Evolutionary conservation across 805 yeast genomes (phyloP).

Genomic region (Saturnispora diversa): DNA sequence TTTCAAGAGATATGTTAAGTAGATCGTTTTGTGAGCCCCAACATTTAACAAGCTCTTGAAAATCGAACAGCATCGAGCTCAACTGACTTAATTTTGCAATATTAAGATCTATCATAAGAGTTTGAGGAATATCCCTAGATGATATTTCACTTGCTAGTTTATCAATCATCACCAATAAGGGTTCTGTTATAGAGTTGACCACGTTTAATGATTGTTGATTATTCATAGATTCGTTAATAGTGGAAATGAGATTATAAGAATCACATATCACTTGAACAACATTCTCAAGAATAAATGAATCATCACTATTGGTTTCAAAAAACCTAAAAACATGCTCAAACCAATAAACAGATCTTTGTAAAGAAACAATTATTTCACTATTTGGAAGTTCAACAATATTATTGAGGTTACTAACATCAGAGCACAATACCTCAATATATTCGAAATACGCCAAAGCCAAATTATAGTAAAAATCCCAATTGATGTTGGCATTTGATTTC

Average conservation of each 20-base stretch:
- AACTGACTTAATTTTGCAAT: conserved; percentile 26
- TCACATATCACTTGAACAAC: conserved; percentile 23
- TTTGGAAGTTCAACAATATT: not conserved
- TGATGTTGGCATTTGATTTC: conserved; percentile 13
- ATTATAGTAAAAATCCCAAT: conserved; percentile 41
- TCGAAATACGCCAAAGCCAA: conserved; percentile 41
- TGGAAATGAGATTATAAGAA: conserved; percentile 22
- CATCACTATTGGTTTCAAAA: conserved; percentile 1
- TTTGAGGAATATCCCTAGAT: not conserved
- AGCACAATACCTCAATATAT: conserved; percentile 31
- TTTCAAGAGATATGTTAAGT: conserved; percentile 29
- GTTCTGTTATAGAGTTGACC: not conserved
- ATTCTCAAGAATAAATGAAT: conserved; percentile 6
- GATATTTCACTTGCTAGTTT: conserved; percentile 4
- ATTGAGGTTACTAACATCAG: conserved; percentile 5
- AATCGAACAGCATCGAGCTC: conserved; percentile 25
- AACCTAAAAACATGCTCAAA: conserved; percentile 11
- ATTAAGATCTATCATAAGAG: conserved; percentile 27
- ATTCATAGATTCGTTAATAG: conserved; percentile 23
- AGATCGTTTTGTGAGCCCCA: conserved; percentile 30
- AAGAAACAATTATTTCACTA: conserved; percentile 7
- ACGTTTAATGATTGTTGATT: conserved; percentile 8
- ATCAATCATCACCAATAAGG: conserved; percentile 18
- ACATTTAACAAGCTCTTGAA: conserved; percentile 23
- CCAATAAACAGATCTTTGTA: conserved; percentile 19